Base-by-base conservation (phyloP, 1,284 basidiomycete species). In the Pascua sp. region DNA sequence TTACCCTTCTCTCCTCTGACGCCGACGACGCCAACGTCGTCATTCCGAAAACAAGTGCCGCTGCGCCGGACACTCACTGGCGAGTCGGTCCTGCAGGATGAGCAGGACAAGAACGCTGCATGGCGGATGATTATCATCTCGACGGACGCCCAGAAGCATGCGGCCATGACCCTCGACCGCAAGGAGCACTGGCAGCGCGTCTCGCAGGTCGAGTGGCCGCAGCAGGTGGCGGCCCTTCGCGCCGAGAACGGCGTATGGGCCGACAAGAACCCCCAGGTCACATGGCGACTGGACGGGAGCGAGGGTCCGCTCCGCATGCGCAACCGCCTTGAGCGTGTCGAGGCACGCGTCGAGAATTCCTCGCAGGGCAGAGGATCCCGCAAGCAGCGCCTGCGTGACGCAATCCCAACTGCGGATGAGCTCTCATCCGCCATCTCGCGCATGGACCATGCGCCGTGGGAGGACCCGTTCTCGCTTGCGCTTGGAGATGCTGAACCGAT, bases 281-380 rank as follows among this genome's bases (percentile, higher is more conserved):
- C 81, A 11, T 94, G 90, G 89, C 80, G 86, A 49, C 75, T 92
- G 40, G 91, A 93, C 62, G 90, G 92, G 63, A 92, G 90, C 8
- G 91, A 94, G 69, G 91, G 91, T 0, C 91, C 91, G 4, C 83
- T 89, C 67, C 83, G 91, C 51, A 86, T 89, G 59, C 81, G 68
- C 32, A 64, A 66, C 46, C 68, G 71, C 39, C 58, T 74, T 42
- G 73, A 73, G 57, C 63, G 75, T 32, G 60, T 71, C 45, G 67
- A 66, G 37, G 43, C 41, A 38, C 38, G 12, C 42, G 32, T n/a
- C 50, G 37, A 10, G 36, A 47, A 15, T 18, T 36, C n/a, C 47
- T 63, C 65, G 3, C 51, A 64, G 13, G 54, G 49, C 42, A 32
- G 24, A 32, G 24, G 24, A 32, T 32, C 24, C 7, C 24, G 24